Percentiles rank a stretch among this genome's conserved stretches.
Conservation (phyloP, 768 basidiomycete species). For the Boletales sp. region DNA sequence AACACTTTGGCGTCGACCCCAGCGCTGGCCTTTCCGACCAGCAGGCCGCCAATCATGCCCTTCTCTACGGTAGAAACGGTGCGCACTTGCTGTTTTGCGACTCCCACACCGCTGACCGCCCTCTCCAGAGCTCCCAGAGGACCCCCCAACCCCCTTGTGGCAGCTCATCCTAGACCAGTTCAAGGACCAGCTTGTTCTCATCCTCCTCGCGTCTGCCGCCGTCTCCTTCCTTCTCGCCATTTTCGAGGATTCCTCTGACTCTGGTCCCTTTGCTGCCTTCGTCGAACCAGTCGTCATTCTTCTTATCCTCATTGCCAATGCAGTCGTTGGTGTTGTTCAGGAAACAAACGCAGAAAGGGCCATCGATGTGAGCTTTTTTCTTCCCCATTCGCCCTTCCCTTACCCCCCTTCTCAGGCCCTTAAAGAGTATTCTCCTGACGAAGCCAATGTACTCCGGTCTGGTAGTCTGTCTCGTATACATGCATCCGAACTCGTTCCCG, state of each 20-base stretch:
- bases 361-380: slow-evolving; percentile 74
- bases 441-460: slow-evolving; percentile 83
- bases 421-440: slow-evolving; percentile 96
- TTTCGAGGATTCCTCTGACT: slow-evolving; percentile 71
- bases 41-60: slow-evolving; percentile 69
- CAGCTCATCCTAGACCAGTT: slow-evolving; percentile 97
- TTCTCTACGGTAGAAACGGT: slow-evolving; percentile 88
- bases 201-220: slow-evolving; percentile 89
- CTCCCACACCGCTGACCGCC: neutral
- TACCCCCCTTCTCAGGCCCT: slow-evolving; percentile 58
- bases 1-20: slow-evolving; percentile 67
- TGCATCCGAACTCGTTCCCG: slow-evolving; percentile 88
- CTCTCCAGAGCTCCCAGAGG: slow-evolving; percentile 81
- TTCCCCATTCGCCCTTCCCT: neutral
- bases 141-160: slow-evolving; percentile 88
- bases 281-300: slow-evolving; percentile 95
- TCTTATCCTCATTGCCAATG: slow-evolving; percentile 93
- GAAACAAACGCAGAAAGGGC: slow-evolving; percentile 95
- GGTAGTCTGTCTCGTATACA: slow-evolving; percentile 71
- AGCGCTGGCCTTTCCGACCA: slow-evolving; percentile 58
- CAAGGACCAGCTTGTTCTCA: slow-evolving; percentile 97
- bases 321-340: slow-evolving; percentile 96
- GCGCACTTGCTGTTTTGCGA: slow-evolving; percentile 9
- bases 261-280: slow-evolving; percentile 76
- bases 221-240: slow-evolving; percentile 91